Base-by-base conservation (phyloP, 306 rosid species). In the Chamaecrista fasciculata region DNA sequence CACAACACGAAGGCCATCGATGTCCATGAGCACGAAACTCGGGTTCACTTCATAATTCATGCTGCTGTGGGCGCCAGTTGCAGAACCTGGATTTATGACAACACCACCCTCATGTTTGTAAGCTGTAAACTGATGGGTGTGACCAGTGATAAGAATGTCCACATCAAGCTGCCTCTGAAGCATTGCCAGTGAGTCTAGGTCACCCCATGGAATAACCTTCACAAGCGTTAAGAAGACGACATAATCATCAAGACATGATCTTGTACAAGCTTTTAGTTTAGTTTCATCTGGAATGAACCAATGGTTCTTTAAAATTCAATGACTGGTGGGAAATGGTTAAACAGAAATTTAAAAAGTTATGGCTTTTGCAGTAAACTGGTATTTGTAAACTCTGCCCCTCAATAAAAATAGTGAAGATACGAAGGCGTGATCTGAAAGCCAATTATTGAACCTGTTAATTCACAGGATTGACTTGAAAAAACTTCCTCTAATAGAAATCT, bases 201-300 rank as follows among this genome's bases (percentile, higher is more conserved):
- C 98, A 19, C 98, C 98, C 96, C 96, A 92, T 56, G 98, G 98
- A 87, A 89, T 83, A 81, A 92, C 98, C 98, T 92, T 77, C 83
- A 72, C 37, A 34, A 34, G 6, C 40, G 9, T 43, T 43, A 15
- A 43, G 33, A 26, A 8, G 20, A 46, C 4, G 51, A n/a, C 51
- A 46, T 15, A 46, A 46, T 46, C 51, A 46, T 46, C 21, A n/a
- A 43, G 48, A 16, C 9, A 16, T n/a, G 6, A 46, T 43, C 51
- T 46, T 16, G 10, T 21, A 46, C 51, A n/a, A 46, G n/a, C n/a
- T n/a, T n/a, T n/a, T n/a, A 46, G 1, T 16, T 42, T 46, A n/a
- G 21, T 46, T 46, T 46, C 10, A 25, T 55, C 33, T 55, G 1
- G 14, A 26, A 14, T 2, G 16, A 14, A 29, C 0, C 37, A 55